Conservation (phyloP, 352 stramenopile species). For the Pythium phragmiticola region DNA sequence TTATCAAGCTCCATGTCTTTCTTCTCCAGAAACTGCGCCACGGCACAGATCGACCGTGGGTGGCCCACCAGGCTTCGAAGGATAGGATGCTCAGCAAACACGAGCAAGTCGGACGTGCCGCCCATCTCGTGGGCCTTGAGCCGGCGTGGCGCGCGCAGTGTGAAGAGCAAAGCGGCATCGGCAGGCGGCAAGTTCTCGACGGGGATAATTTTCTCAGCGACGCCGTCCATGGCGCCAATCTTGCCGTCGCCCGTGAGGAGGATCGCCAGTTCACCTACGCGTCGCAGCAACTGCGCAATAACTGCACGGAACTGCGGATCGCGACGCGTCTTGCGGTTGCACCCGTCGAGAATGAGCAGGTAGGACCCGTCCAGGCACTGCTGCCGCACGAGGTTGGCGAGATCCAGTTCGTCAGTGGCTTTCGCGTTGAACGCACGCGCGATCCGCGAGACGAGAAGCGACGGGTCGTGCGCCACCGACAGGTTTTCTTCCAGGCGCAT, state of each 20-base stretch:
- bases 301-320: slow-evolving; percentile 45
- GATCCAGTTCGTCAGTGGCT: slow-evolving; percentile 28
- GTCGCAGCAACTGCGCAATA: slow-evolving; percentile 53
- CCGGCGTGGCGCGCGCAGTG: slow-evolving; percentile 65
- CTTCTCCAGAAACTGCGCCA: slow-evolving; percentile 78
- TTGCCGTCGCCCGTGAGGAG: slow-evolving; percentile 72
- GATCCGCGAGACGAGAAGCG: slow-evolving; percentile 20
- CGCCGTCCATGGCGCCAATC: slow-evolving; percentile 74
- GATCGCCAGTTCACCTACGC: slow-evolving; percentile 59
- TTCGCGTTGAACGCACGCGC: slow-evolving; percentile 16
- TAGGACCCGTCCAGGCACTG: slow-evolving; percentile 48
- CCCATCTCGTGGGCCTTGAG: slow-evolving; percentile 82
- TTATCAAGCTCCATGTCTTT: slow-evolving; percentile 86
- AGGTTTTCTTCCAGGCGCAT: slow-evolving; percentile 39
- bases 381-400: slow-evolving; percentile 55
- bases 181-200: slow-evolving; percentile 62
- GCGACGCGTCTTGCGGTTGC: slow-evolving; percentile 49
- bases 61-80: slow-evolving; percentile 63
- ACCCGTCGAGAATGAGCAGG: slow-evolving; percentile 78
- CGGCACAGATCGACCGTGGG: slow-evolving; percentile 70
- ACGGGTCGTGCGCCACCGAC: background rate
- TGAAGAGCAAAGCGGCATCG: slow-evolving; percentile 75
- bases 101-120: slow-evolving; percentile 52
- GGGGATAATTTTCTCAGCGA: slow-evolving; percentile 74
- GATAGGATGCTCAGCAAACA: slow-evolving; percentile 64